These are phyloP conservation scores for Termitomyces sp. DNA, from an alignment of 1,284 basidiomycete genomes.

Conservation along the genomic window DNA sequence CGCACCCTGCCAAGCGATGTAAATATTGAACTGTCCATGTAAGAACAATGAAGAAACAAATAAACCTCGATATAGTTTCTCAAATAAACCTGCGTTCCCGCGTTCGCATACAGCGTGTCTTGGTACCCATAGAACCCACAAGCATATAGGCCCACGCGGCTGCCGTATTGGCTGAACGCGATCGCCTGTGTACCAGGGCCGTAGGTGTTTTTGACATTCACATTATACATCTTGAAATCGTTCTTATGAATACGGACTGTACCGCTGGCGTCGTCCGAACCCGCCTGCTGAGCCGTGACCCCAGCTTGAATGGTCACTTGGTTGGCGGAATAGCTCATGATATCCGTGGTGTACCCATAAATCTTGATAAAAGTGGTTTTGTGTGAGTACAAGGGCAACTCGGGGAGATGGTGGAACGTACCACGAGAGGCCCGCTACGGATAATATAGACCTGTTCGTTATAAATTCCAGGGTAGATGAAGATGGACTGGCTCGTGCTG, in stretches of 20 bases:
- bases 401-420: slow-evolving; percentile 10
- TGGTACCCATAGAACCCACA: slow-evolving; percentile 51
- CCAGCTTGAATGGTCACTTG: slow-evolving; percentile 41
- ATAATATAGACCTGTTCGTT: slow-evolving; percentile 48
- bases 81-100: slow-evolving; percentile 45
- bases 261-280: slow-evolving; percentile 50
- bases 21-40: not conserved
- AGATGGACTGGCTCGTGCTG: slow-evolving; percentile 38
- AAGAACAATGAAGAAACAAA: not conserved
- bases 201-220: slow-evolving; percentile 50
- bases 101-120: slow-evolving; percentile 38
- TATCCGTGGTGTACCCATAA: slow-evolving; percentile 41
- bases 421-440: slow-evolving; percentile 39
- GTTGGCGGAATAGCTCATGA: slow-evolving; percentile 32
- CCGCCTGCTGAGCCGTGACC: slow-evolving; percentile 37
- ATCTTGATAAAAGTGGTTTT: slow-evolving; percentile 26
- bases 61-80: slow-evolving; percentile 42
- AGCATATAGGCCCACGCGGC: slow-evolving; percentile 45
- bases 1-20: slow-evolving; percentile 35
- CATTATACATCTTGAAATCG: slow-evolving; percentile 50
- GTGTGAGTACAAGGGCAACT: not conserved
- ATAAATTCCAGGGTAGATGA: slow-evolving; percentile 53
- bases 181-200: slow-evolving; percentile 48
- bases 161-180: slow-evolving; percentile 49
- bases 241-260: slow-evolving; percentile 49